phyloP scores from a whole-genome alignment of 495 filamentous ascomycete species.

The Endocarpon pusillum region DNA sequence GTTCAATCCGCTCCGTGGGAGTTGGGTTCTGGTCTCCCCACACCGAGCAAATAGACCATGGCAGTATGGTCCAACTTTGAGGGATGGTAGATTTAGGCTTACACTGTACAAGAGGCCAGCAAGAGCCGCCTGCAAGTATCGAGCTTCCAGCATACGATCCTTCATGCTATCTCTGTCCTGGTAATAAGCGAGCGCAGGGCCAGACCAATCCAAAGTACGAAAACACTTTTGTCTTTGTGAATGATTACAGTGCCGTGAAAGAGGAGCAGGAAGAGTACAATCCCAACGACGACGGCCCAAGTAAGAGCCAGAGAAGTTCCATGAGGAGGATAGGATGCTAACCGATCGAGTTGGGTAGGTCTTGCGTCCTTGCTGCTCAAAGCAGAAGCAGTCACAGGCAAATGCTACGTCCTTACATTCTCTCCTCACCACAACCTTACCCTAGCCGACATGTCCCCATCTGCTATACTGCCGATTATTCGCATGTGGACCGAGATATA shows the following conservation, averaged over 20 bases:
- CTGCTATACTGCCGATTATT: conserved; percentile 58
- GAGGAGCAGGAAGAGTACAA: conserved; percentile 67
- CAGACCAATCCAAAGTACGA: conserved; percentile 76
- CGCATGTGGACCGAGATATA: conserved; percentile 83
- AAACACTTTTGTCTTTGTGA: conserved; percentile 84
- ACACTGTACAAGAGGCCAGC: conserved; percentile 49
- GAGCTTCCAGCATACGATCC: conserved; percentile 69
- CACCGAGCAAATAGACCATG: conserved; percentile 93
- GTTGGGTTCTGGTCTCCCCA: conserved; percentile 84
- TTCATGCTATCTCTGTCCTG: conserved; percentile 89
- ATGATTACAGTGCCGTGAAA: conserved; percentile 94
- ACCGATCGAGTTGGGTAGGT: conserved; percentile 30
- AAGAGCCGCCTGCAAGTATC: conserved; percentile 65
- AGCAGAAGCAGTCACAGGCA: conserved; percentile 76
- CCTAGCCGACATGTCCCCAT: conserved; percentile 61
- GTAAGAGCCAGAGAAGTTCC: too few relatives aligned
- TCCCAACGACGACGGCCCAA: conserved; percentile 31
- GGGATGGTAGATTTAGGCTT: background rate
- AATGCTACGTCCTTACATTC: conserved; percentile 96
- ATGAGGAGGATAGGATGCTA: too few relatives aligned
- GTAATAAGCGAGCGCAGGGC: conserved; percentile 82
- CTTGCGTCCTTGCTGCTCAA: conserved; percentile 63
- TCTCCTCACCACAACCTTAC: conserved; percentile 80
- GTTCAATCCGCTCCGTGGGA: conserved; percentile 80
- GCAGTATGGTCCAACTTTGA: conserved; percentile 49